These are phyloP conservation scores for Themeda triandra DNA, from an alignment of 176 grass and related monocot genomes.

Conservation along the genomic window DNA sequence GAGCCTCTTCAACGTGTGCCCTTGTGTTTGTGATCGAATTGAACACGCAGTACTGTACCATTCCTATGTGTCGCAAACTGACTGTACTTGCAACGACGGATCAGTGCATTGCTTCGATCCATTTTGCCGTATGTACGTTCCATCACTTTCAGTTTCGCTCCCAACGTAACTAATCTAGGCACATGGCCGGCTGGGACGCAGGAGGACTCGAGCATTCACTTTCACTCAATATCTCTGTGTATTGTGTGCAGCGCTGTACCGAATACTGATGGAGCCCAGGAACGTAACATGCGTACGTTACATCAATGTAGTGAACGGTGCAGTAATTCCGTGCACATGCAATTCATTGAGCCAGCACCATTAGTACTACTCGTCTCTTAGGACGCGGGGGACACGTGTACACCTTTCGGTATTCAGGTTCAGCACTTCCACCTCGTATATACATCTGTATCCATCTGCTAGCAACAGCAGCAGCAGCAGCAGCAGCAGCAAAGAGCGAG, in stretches of 20 bases:
- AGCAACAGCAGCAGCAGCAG: not conserved
- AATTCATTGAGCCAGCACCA: not conserved
- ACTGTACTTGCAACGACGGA: not conserved
- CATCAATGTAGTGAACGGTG: not conserved
- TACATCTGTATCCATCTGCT: not conserved
- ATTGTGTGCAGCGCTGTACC: too few relatives aligned
- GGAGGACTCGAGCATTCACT: not conserved
- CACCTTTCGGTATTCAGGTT: not conserved
- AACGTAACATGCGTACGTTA: not conserved
- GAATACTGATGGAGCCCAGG: not conserved
- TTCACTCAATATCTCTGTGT: not conserved
- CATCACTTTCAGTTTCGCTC: not conserved
- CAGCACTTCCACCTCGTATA: not conserved
- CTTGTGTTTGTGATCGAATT: not conserved
- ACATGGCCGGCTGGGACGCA: not conserved
- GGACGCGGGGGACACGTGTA: not conserved
- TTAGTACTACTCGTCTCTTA: not conserved
- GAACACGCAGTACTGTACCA: not conserved
- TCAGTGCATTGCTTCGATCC: not conserved
- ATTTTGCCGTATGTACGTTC: not conserved
- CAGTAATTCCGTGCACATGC: not conserved
- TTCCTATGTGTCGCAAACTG: not conserved
- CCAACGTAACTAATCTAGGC: not conserved
- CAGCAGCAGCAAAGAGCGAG: not conserved
- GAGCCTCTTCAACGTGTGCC: not conserved